These are phyloP conservation scores for Antarctomyces pellizariae DNA, from an alignment of 495 filamentous ascomycete species.

Conservation along the genomic window DNA sequence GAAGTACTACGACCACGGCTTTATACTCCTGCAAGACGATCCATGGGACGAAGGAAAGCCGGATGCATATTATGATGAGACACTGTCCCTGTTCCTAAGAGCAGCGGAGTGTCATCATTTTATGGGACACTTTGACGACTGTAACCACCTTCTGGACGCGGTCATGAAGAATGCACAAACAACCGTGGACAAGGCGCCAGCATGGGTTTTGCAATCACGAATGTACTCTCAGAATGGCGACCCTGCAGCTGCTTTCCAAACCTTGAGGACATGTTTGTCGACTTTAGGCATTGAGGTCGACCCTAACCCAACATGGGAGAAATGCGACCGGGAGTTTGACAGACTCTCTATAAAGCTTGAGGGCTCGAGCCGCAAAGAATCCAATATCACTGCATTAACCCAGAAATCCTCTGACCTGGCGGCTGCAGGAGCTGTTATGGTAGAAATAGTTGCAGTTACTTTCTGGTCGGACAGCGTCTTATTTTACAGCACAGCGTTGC, in stretches of 20 bases:
- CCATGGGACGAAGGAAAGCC: slow-evolving; percentile 46
- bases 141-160: slow-evolving; percentile 35
- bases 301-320: slow-evolving; percentile 39
- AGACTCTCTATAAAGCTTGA: slow-evolving; percentile 32
- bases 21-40: slow-evolving; percentile 52
- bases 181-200: slow-evolving; percentile 50
- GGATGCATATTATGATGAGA: slow-evolving; percentile 77
- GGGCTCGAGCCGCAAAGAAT: slow-evolving; percentile 13
- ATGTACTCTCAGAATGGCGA: slow-evolving; percentile 53
- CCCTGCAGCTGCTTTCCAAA: slow-evolving; percentile 37
- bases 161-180: slow-evolving; percentile 42
- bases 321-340: slow-evolving; percentile 51
- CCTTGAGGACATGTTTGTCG: slow-evolving; percentile 39
- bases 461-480: slow-evolving; percentile 58
- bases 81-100: slow-evolving; percentile 44
- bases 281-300: slow-evolving; percentile 43
- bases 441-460: slow-evolving; percentile 54
- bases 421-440: slow-evolving; percentile 48
- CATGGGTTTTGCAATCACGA: slow-evolving; percentile 55
- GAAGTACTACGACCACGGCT: slow-evolving; percentile 51
- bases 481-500: slow-evolving; percentile 54
- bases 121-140: slow-evolving; percentile 39
- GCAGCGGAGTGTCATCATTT: slow-evolving; percentile 67
- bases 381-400: slow-evolving; percentile 4
- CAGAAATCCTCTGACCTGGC: slow-evolving; percentile 27